A percentile compares a stretch with the other conserved stretches of the same genome.
Evolutionary conservation across 2,329 filamentous ascomycete species (phyloP).

Genomic region (Colletotrichum sp.): DNA sequence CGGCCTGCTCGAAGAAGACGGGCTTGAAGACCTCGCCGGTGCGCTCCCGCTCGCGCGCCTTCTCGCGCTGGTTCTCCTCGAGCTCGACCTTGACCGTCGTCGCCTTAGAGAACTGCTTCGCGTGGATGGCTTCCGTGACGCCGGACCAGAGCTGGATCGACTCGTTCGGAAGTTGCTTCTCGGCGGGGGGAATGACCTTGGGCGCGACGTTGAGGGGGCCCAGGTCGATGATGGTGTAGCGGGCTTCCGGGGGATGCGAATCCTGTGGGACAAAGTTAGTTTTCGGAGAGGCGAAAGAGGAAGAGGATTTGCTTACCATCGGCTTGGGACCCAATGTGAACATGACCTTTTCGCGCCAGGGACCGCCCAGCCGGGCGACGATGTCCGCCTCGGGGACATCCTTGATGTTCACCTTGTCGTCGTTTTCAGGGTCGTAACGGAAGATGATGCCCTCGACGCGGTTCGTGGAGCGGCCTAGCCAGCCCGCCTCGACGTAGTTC

Average conservation of each 20-base stretch:
- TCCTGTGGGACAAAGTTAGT: constrained; percentile 31
- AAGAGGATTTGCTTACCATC: constrained; percentile 55
- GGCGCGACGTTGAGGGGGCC: constrained; percentile 79
- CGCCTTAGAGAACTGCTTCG: constrained; percentile 83
- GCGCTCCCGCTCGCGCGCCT: constrained; percentile 79
- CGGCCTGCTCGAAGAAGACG: constrained; percentile 78
- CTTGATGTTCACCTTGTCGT: constrained; percentile 78
- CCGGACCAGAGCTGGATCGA: constrained; percentile 85
- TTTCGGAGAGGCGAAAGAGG: constrained; percentile 3
- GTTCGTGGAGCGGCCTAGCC: constrained; percentile 91
- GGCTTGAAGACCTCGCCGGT: constrained; percentile 77
- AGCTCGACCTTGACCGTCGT: constrained; percentile 89
- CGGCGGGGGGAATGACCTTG: constrained; percentile 79
- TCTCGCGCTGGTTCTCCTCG: constrained; percentile 87
- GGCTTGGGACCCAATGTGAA: constrained; percentile 66
- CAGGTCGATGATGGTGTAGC: constrained; percentile 84
- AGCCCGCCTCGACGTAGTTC: constrained; percentile 92
- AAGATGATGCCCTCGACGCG: constrained; percentile 91
- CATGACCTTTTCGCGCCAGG: constrained; percentile 78
- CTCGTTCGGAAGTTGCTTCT: constrained; percentile 86
- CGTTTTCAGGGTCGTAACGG: constrained; percentile 86
- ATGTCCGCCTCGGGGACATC: constrained; percentile 88
- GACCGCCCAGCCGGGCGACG: constrained; percentile 80
- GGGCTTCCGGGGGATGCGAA: constrained; percentile 60
- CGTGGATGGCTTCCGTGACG: constrained; percentile 84